Conservation (phyloP, 768 basidiomycete genomes). For the Rossbeevera mucosa region DNA sequence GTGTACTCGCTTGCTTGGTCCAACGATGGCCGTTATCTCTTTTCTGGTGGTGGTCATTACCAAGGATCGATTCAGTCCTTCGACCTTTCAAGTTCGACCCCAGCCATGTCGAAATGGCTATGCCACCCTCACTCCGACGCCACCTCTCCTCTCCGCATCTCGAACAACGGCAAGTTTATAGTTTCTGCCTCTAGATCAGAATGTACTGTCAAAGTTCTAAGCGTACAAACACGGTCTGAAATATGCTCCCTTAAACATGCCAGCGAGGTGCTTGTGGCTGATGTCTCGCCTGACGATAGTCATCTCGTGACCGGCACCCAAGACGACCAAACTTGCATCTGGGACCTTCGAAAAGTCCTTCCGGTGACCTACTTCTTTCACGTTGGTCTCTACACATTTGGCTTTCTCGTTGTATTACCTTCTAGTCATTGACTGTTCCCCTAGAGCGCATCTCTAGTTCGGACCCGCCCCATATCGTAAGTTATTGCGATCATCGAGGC, state of each 20-base stretch:
- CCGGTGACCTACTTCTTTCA: conserved; percentile 7
- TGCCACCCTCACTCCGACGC: conserved; percentile 10
- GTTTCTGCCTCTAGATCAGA: conserved; percentile 17
- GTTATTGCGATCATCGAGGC: not conserved
- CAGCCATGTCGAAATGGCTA: conserved; percentile 4
- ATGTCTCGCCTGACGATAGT: conserved; percentile 15
- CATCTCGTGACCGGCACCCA: conserved; percentile 3
- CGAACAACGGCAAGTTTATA: conserved; percentile 20
- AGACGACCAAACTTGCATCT: conserved; percentile 9
- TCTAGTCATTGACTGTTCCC: conserved; percentile 8
- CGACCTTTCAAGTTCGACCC: conserved; percentile 1
- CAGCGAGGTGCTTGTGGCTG: conserved; percentile 8
- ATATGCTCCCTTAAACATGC: conserved; percentile 9
- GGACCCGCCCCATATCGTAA: conserved; percentile 1
- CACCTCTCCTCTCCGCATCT: conserved; percentile 14
- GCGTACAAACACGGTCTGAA: conserved; percentile 2
- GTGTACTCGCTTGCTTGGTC: conserved; percentile 19
- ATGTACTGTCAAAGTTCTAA: conserved; percentile 16
- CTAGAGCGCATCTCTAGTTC: not conserved
- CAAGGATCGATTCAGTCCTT: conserved; percentile 12
- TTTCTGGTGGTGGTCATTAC: conserved; percentile 8
- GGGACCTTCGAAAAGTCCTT: conserved; percentile 13
- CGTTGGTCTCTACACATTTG: conserved; percentile 1
- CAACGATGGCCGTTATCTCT: conserved; percentile 13
- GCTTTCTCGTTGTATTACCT: not conserved